Percentiles rank a stretch among this genome's conserved stretches.
phyloP scores from a whole-genome alignment of 2,329 filamentous ascomycete species.

The Colletotrichum navitas region DNA sequence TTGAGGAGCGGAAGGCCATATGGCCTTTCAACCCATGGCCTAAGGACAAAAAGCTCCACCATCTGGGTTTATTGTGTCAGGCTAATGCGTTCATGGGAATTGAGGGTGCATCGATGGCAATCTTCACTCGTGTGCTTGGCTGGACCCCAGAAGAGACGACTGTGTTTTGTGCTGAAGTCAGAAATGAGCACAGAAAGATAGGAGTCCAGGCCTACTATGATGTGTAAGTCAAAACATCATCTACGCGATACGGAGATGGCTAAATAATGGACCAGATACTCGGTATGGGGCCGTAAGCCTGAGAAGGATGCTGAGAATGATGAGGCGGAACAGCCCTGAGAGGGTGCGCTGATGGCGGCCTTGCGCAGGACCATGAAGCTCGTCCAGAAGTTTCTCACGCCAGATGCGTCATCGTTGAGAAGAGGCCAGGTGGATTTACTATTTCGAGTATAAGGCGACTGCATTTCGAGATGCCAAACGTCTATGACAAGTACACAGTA shows the following conservation, averaged over 20 bases:
- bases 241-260: background rate
- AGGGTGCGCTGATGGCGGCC: background rate
- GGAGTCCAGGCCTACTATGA: conserved; percentile 54
- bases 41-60: conserved; percentile 49
- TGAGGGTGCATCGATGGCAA: conserved; percentile 50
- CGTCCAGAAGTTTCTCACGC: no score
- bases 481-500: background rate
- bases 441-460: background rate
- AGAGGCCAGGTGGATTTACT: background rate
- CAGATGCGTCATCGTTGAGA: no score
- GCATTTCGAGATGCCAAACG: background rate
- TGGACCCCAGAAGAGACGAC: conserved; percentile 51
- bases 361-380: background rate
- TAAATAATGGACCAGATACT: conserved; percentile 11
- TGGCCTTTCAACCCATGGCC: conserved; percentile 55
- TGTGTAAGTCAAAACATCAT: conserved; percentile 48
- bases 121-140: conserved; percentile 51
- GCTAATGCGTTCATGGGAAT: conserved; percentile 43
- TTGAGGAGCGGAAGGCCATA: conserved; percentile 48
- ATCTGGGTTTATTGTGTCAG: conserved; percentile 49
- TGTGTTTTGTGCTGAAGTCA: conserved; percentile 51
- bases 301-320: conserved; percentile 12
- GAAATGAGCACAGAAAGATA: conserved; percentile 49
- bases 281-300: conserved; percentile 20
- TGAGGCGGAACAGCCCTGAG: background rate